Evolutionary conservation across 768 basidiomycete genomes (phyloP).

Genomic region (Suillus plorans): DNA sequence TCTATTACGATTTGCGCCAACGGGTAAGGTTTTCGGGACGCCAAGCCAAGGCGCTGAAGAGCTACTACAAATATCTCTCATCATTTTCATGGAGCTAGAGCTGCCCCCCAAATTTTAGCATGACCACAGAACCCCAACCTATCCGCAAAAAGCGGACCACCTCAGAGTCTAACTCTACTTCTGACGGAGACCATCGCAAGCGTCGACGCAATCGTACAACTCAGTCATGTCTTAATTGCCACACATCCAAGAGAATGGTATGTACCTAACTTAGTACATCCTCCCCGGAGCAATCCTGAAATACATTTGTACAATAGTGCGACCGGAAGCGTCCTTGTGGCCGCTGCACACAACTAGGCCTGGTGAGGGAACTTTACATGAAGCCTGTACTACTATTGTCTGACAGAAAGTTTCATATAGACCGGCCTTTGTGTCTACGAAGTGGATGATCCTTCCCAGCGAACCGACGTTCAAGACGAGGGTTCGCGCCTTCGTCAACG

Average conservation of each 20-base stretch:
- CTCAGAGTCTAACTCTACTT: conserved; percentile 26
- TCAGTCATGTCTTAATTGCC: conserved; percentile 72
- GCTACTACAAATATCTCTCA: conserved; percentile 28
- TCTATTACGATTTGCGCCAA: conserved; percentile 12
- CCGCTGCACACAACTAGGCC: conserved; percentile 41
- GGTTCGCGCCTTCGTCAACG: conserved; percentile 64
- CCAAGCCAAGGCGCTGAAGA: conserved; percentile 20
- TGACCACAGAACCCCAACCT: conserved; percentile 27
- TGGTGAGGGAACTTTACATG: conserved; percentile 34
- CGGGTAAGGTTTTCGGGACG: conserved; percentile 9
- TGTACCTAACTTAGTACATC: conserved; percentile 5
- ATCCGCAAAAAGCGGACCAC: conserved; percentile 32
- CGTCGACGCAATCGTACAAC: conserved; percentile 71
- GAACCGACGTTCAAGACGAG: conserved; percentile 56
- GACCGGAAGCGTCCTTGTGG: conserved; percentile 50
- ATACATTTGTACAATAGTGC: conserved; percentile 30
- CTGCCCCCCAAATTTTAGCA: conserved; percentile 7
- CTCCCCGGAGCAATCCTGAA: background rate
- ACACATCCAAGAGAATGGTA: conserved; percentile 75
- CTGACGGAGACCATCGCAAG: conserved; percentile 56
- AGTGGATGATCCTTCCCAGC: conserved; percentile 70
- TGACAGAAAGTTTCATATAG: conserved; percentile 33
- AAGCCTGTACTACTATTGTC: conserved; percentile 24
- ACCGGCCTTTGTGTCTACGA: conserved; percentile 85
- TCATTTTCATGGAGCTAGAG: conserved; percentile 5